Base-by-base conservation (phyloP, 202 grass and related monocot species). In the Schoenoplectus triqueter region DNA sequence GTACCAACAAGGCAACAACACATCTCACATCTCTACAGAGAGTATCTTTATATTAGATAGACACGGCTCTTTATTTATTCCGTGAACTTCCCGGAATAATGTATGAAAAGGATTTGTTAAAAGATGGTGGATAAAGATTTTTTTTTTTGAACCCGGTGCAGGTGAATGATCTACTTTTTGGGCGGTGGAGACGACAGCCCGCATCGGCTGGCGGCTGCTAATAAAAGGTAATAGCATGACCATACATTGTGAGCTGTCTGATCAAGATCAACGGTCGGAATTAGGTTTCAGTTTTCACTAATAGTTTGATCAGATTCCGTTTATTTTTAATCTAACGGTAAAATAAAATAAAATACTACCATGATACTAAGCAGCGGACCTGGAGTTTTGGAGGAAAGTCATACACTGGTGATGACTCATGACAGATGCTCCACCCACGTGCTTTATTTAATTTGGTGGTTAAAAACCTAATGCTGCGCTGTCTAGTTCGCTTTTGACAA, bases 381-480 rank as follows among this genome's bases (percentile, higher is more conserved):
- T 59, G 56, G 10, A 59, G 56, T 59, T 14, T 11, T n/a, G 10
- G 56, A 59, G 5, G 56, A 59, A n/a, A 3, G 56, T 15, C 13
- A 15, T 4, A 14, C 59, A 6, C 59, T 14, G 31, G 39, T 41
- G 9, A 31, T 31, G 31, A 31, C 31, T 31, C 31, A 15, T 10
- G 46, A 46, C 51, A 55, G 21, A 77, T 54, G 72, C 46, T 10
- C 47, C n/a, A 17, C 15, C 44, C 72, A 77, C 48, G 72, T 76
- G 48, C 46, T 31, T 55, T 20, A 44, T 55, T 77, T 77, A 77
- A 54, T 52, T 22, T 3, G 46, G 72, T 77, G 9, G 72, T 77
- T 77, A 17, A 54, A 10, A 20, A 21, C 51, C 13, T 19, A 75
- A 17, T 62, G 59, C 15, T 18, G 15, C 21, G 72, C 72, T 77